Conservation (phyloP, 2,329 filamentous ascomycete genomes). For the Monilinia laxa region DNA sequence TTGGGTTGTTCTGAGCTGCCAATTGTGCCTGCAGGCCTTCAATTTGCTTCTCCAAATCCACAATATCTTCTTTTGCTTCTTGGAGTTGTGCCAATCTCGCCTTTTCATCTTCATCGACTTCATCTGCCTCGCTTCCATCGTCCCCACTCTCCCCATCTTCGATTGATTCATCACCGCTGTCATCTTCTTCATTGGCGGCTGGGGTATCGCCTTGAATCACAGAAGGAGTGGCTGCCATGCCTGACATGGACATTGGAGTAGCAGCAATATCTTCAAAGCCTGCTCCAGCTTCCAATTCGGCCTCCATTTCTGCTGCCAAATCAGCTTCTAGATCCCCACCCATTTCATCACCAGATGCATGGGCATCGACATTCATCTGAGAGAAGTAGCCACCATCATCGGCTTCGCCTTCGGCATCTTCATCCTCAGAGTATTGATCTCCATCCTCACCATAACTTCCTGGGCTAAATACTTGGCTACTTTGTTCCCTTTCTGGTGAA, state of each 20-base stretch:
- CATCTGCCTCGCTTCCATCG: conserved; percentile 44
- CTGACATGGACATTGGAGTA: conserved; percentile 38
- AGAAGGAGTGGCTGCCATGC: conserved; percentile 33
- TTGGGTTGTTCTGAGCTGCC: conserved; percentile 47
- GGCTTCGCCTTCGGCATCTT: conserved; percentile 43
- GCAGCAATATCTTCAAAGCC: conserved; percentile 37
- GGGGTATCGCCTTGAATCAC: conserved; percentile 36
- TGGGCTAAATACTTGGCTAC: conserved; percentile 34
- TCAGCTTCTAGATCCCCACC: conserved; percentile 43
- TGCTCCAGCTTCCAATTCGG: conserved; percentile 36
- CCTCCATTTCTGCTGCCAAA: conserved; percentile 33
- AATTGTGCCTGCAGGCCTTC: conserved; percentile 45
- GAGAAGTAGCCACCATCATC: conserved; percentile 43
- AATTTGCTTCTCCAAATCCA: conserved; percentile 53
- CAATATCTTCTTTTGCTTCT: conserved; percentile 53
- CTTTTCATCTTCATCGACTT: conserved; percentile 53
- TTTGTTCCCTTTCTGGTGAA: conserved; percentile 40
- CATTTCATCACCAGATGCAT: conserved; percentile 40
- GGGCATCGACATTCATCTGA: conserved; percentile 29
- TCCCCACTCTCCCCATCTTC: conserved; percentile 48
- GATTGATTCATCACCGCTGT: conserved; percentile 46
- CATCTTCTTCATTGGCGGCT: conserved; percentile 34
- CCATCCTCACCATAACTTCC: conserved; percentile 35
- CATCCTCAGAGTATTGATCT: conserved; percentile 41
- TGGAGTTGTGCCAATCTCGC: conserved; percentile 49